Percentiles rank a stretch among this genome's conserved stretches.
Evolutionary conservation across 495 filamentous ascomycete species (phyloP).

Genomic region (Pseudomonodictys pantanalensis): DNA sequence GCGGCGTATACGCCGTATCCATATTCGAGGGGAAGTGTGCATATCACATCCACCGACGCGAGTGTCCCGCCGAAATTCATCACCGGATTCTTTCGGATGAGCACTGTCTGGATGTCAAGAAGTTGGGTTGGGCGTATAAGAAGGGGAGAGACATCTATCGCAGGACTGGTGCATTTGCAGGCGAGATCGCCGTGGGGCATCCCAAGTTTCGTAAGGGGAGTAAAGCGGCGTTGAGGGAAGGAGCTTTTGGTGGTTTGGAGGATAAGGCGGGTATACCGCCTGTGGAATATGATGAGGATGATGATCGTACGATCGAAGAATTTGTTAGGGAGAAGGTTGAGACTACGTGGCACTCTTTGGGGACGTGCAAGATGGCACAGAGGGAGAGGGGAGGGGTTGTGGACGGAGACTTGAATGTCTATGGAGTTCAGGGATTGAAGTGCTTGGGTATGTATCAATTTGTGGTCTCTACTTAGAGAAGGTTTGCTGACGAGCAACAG

Average conservation of each 20-base stretch:
- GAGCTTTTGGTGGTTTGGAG: slow-evolving; percentile 16
- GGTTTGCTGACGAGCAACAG: too few species aligned
- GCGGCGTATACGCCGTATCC: slow-evolving; percentile 51
- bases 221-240: slow-evolving; percentile 39
- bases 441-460: too few species aligned
- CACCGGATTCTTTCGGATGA: slow-evolving; percentile 39
- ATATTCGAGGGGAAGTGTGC: slow-evolving; percentile 55
- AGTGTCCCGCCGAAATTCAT: slow-evolving; percentile 41
- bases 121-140: slow-evolving; percentile 46
- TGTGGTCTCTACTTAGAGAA: too few species aligned
- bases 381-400: slow-evolving; percentile 50
- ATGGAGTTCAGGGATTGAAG: slow-evolving; percentile 51
- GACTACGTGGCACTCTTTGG: slow-evolving; percentile 53
- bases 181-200: slow-evolving; percentile 50
- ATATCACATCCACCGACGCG: slow-evolving; percentile 47
- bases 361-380: slow-evolving; percentile 51
- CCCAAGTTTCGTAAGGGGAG: slow-evolving; percentile 51
- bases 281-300: slow-evolving; percentile 52
- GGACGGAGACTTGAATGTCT: slow-evolving; percentile 48
- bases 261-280: too few species aligned
- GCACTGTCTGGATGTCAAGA: slow-evolving; percentile 39
- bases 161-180: slow-evolving; percentile 51
- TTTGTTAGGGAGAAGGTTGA: slow-evolving; percentile 47
- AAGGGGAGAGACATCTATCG: slow-evolving; percentile 51
- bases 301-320: slow-evolving; percentile 51